These are phyloP conservation scores for Panicum hallii DNA, from an alignment of 202 grass and related monocot species.

Conservation along the genomic window DNA sequence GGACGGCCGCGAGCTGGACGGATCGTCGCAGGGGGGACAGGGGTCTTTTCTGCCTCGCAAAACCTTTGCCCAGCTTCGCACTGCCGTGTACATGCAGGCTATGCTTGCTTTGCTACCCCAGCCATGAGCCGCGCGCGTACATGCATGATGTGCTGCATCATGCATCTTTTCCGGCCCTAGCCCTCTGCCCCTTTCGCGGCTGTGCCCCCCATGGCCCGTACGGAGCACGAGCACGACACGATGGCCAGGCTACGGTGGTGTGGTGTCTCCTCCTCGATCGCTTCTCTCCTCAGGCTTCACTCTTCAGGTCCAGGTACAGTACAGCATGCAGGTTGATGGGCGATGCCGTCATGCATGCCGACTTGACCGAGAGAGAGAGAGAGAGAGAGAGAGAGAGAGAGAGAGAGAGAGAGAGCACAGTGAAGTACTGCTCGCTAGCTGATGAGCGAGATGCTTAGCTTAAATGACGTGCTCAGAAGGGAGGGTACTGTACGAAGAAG, in stretches of 20 bases:
- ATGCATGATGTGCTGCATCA: slow-evolving; percentile 34
- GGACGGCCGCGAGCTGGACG: neutral
- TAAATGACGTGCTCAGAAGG: slow-evolving; percentile 21
- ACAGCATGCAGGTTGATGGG: slow-evolving; percentile 16
- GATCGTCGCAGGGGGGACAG: slow-evolving; percentile 38
- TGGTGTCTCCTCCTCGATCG: neutral
- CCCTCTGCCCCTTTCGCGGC: neutral
- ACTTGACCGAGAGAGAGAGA: neutral
- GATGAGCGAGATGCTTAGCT: slow-evolving; percentile 22
- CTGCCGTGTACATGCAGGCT: slow-evolving; percentile 5
- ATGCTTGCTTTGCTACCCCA: neutral
- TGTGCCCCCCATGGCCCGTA: neutral
- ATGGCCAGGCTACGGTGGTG: neutral
- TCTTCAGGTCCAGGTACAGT: slow-evolving; percentile 30
- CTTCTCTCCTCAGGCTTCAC: neutral
- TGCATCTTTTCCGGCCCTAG: slow-evolving; percentile 42
- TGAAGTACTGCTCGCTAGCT: neutral
- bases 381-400: neutral
- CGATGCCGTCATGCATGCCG: neutral
- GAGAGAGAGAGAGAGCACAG: neutral
- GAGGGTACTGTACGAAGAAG: neutral
- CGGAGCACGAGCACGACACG: slow-evolving; percentile 14
- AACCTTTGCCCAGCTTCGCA: slow-evolving; percentile 52
- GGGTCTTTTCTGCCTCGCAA: slow-evolving; percentile 44
- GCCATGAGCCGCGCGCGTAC: too few species aligned